These are phyloP conservation scores for Jatropha curcas DNA, from an alignment of 345 rosid genomes.

Conservation along the genomic window DNA sequence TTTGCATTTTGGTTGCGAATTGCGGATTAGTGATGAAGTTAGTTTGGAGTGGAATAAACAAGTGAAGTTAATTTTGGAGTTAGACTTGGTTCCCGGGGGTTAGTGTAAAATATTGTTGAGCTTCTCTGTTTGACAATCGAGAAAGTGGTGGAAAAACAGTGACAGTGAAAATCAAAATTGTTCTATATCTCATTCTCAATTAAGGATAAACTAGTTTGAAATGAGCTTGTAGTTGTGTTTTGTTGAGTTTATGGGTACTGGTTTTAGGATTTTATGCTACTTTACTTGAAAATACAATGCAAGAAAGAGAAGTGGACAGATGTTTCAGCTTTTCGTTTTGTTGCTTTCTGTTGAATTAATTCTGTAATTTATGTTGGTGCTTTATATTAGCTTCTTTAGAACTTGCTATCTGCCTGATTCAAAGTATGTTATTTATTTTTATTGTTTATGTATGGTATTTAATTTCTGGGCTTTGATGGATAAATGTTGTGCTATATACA, in stretches of 20 bases:
- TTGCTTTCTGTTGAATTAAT: background rate
- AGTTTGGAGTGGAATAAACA: background rate
- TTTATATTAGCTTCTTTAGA: background rate
- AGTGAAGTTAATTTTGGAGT: background rate
- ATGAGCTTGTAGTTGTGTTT: background rate
- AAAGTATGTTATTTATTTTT: background rate
- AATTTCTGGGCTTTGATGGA: too few species aligned
- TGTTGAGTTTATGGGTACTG: too few species aligned
- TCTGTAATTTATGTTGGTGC: background rate
- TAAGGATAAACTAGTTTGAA: background rate
- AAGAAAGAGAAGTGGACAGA: background rate
- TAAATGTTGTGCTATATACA: slow-evolving; percentile 19
- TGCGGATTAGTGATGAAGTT: background rate
- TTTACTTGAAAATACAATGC: too few species aligned
- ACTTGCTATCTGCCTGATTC: background rate
- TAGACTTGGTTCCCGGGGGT: background rate
- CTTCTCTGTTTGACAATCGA: background rate
- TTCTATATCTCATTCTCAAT: background rate
- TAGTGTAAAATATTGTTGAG: too few species aligned
- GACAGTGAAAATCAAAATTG: too few species aligned
- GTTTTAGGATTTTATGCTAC: too few species aligned
- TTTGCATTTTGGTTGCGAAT: background rate
- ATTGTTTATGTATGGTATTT: slow-evolving; percentile 11
- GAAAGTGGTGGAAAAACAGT: too few species aligned
- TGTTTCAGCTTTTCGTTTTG: background rate